These are phyloP conservation scores for Halocafeteria seosinensis DNA, from an alignment of 108 stramenopile species.

Conservation along the genomic window DNA sequence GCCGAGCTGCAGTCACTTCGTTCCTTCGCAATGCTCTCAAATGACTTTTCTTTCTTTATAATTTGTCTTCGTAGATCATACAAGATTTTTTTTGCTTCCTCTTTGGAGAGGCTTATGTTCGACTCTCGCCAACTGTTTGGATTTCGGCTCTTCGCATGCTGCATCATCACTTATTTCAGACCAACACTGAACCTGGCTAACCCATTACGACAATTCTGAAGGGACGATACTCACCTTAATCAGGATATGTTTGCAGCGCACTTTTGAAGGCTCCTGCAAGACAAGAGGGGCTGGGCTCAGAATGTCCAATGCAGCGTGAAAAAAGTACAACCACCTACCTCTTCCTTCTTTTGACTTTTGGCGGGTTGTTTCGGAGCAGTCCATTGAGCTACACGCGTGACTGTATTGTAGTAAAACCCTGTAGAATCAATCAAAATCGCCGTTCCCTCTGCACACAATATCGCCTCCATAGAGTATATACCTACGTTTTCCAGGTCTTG, in stretches of 20 bases:
- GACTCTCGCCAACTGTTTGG: neutral
- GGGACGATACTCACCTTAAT: too few species aligned
- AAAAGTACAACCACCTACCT: too few species aligned
- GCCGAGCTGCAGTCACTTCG: slow-evolving; percentile 30
- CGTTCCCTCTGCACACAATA: neutral
- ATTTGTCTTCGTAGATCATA: neutral
- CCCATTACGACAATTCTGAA: too few species aligned
- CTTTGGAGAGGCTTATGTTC: neutral
- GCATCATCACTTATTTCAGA: too few species aligned
- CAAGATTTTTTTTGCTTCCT: neutral
- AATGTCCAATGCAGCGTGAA: too few species aligned
- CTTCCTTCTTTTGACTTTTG: too few species aligned
- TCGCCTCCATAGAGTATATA: neutral
- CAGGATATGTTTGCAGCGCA: too few species aligned
- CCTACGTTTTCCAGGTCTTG: neutral
- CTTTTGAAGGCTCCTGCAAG: too few species aligned
- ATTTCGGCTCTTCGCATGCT: neutral
- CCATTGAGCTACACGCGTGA: neutral
- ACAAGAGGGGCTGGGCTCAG: too few species aligned
- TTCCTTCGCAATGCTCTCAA: slow-evolving; percentile 14
- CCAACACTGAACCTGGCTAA: too few species aligned
- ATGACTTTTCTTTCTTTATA: neutral
- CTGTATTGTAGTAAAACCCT: neutral
- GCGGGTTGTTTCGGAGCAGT: neutral
- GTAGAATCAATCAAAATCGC: neutral